Conservation (phyloP, 179 eudicot genomes). For the Beta macrorhiza region DNA sequence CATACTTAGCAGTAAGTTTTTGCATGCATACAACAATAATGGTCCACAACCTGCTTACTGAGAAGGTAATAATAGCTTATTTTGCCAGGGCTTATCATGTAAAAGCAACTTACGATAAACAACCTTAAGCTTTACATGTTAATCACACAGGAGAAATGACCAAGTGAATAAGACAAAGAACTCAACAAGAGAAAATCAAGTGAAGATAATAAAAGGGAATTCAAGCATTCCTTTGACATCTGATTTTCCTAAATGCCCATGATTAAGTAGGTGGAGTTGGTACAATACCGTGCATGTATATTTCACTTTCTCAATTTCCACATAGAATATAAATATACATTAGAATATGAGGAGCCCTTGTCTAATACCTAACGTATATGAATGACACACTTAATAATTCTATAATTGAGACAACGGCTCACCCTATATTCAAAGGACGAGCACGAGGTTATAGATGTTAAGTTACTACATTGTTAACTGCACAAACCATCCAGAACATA, state of each 20-base stretch:
- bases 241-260: neutral
- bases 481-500: neutral
- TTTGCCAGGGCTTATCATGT: neutral
- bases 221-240: neutral
- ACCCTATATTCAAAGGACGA: neutral
- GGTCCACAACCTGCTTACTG: neutral
- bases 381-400: neutral
- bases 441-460: neutral
- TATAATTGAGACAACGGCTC: neutral
- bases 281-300: neutral
- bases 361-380: neutral
- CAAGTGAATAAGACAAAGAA: neutral
- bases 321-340: neutral
- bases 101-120: neutral
- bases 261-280: neutral
- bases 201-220: neutral
- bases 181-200: neutral
- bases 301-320: neutral
- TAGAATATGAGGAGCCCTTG: neutral
- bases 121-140: neutral
- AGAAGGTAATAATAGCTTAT: neutral
- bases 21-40: conserved; percentile 2
- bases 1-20: conserved; percentile 7
- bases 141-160: neutral
- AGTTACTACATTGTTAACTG: neutral